Evolutionary conservation across 192 early-diverging fungal genomes (phyloP).

Genomic region (Oehlia diaphana): DNA sequence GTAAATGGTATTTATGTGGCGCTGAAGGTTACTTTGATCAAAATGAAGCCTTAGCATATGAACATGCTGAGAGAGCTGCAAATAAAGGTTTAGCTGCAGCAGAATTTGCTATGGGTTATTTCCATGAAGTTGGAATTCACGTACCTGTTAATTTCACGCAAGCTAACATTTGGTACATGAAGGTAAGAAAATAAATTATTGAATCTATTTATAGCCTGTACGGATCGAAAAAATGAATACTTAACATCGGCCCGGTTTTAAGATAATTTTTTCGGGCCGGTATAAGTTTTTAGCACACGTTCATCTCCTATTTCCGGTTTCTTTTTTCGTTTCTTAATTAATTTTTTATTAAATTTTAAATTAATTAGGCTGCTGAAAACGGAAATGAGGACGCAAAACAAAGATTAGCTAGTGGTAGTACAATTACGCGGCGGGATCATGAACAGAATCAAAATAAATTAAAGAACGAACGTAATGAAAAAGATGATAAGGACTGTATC

Average conservation of each 20-base stretch:
- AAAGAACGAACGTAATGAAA: slow-evolving; percentile 7
- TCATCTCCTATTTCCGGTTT: not conserved
- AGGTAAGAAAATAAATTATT: not conserved
- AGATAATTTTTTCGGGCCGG: too few relatives aligned
- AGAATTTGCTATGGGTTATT: slow-evolving; percentile 91
- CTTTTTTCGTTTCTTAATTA: too few relatives aligned
- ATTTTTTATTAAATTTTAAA: not conserved
- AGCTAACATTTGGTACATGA: slow-evolving; percentile 59
- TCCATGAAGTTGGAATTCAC: slow-evolving; percentile 79
- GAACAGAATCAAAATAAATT: not conserved
- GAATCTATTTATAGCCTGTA: not conserved
- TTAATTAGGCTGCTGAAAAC: slow-evolving; percentile 34
- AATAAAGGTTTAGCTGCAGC: slow-evolving; percentile 75
- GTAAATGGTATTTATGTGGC: slow-evolving; percentile 84
- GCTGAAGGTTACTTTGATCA: slow-evolving; percentile 60
- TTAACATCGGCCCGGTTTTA: too few relatives aligned
- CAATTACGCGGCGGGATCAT: slow-evolving; percentile 26
- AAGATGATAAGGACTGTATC: slow-evolving; percentile 25
- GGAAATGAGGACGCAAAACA: slow-evolving; percentile 42
- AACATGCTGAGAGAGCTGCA: slow-evolving; percentile 83
- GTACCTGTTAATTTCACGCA: slow-evolving; percentile 49
- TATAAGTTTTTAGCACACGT: too few relatives aligned
- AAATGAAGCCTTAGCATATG: slow-evolving; percentile 74
- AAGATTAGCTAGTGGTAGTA: slow-evolving; percentile 30
- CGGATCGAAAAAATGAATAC: too few relatives aligned